Evolutionary conservation across 2,329 filamentous ascomycete species (phyloP), one percentile per base, ranked within the genome.

Genomic region (Botrytis elliptica): DNA sequence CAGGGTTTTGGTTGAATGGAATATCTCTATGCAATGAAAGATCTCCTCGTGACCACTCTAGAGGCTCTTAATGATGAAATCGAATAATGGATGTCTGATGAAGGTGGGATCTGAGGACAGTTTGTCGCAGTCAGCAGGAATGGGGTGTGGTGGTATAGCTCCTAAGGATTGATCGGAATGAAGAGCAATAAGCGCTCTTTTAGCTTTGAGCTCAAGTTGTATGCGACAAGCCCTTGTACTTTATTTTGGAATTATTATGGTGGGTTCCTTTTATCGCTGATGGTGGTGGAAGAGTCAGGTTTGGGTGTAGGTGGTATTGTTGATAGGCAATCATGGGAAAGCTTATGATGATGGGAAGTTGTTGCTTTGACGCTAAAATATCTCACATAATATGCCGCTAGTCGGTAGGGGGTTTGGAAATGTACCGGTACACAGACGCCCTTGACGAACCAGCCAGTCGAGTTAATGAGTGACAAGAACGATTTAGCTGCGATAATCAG

Each of bases 41-140:
- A 72, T 44, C 49, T 20, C 71, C 79, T 79, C 77, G 79, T 80
- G 79, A 80, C 77, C 77, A 75, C 62, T 60, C 42, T 55, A 55
- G 67, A 73, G 66, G 49, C 70, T 71, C 64, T 74, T 62, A 64
- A 73, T 69, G 72, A 68, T 62, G 63, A 71, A 72, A 71, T 69
- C 57, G 68, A 70, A 74, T 68, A 57, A 57, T 66, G 49, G 74
- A 72, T 70, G 76, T 76, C 75, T 77, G 76, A 62, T 73, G 62
- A 42, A 44, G 68, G 70, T 38, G 46, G 33, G 74, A 78, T 78
- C 77, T 77, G 71, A 63, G 55, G 57, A 73, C 67, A 62, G 71
- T 67, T 73, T 63, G 63, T 40, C 59, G 60, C 36, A 71, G 59
- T 71, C 70, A 71, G 60, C 52, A 52, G 42, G 38, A 70, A 75